These are phyloP conservation scores for Begonia peltatifolia DNA, from an alignment of 306 rosid genomes.

Conservation along the genomic window DNA sequence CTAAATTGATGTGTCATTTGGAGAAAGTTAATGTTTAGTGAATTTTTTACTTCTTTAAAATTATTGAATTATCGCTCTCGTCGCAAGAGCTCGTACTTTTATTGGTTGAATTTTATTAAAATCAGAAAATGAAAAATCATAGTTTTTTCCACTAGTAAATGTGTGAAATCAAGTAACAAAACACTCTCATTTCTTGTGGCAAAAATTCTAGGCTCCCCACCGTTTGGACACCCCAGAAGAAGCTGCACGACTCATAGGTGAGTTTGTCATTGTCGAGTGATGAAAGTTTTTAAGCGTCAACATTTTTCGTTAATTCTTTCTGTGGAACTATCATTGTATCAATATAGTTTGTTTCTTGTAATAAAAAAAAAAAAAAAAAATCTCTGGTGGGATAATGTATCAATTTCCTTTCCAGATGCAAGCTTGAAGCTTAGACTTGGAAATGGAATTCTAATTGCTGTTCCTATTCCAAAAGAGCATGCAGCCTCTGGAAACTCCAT, in stretches of 20 bases:
- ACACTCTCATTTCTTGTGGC: constrained; percentile 12
- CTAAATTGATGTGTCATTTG: too few species aligned
- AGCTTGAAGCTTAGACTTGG: constrained; percentile 52
- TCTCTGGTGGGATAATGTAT: not conserved
- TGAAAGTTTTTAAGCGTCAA: not conserved
- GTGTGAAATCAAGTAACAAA: too few species aligned
- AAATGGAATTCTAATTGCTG: constrained; percentile 67
- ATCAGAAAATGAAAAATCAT: too few species aligned
- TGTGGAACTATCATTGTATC: not conserved
- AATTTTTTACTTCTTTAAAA: too few species aligned
- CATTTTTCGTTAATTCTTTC: too few species aligned
- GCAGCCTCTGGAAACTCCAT: constrained; percentile 61
- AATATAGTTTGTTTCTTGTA: not conserved
- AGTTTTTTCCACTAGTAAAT: too few species aligned
- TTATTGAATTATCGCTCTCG: too few species aligned
- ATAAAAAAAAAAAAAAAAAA: too few species aligned
- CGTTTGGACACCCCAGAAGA: constrained; percentile 71
- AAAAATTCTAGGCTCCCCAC: constrained; percentile 51
- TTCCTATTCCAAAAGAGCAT: constrained; percentile 79
- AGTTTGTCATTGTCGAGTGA: constrained; percentile 8
- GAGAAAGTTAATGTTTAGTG: too few species aligned
- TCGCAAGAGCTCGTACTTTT: too few species aligned
- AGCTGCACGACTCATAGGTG: constrained; percentile 65
- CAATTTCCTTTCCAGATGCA: constrained; percentile 34
- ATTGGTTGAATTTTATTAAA: too few species aligned